These are phyloP conservation scores for Sclerotinia glacialis DNA, from an alignment of 2,329 filamentous ascomycete genomes.

Conservation along the genomic window DNA sequence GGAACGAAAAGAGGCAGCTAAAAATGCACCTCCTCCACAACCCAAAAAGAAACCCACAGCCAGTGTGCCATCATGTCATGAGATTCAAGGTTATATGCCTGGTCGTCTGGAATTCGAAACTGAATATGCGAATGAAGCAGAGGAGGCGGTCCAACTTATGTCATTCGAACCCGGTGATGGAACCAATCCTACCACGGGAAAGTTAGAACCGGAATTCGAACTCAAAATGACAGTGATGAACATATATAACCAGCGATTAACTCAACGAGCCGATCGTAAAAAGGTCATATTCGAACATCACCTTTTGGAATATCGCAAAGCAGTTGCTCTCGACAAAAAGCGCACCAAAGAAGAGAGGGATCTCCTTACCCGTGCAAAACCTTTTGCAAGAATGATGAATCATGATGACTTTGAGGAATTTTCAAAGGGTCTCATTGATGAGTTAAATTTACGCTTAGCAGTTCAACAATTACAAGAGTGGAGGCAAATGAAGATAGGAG, in stretches of 20 bases:
- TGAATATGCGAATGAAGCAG: conserved; percentile 95
- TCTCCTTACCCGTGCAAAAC: conserved; percentile 87
- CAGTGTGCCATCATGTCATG: conserved; percentile 92
- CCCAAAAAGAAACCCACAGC: conserved; percentile 96
- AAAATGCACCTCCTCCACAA: conserved; percentile 76
- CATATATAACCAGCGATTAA: conserved; percentile 91
- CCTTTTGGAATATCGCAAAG: conserved; percentile 89
- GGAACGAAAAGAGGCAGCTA: conserved; percentile 81
- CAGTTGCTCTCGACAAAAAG: conserved; percentile 86
- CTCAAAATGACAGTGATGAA: conserved; percentile 98
- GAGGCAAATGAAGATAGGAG: conserved; percentile 79
- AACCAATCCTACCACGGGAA: conserved; percentile 76
- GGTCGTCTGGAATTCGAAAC: conserved; percentile 96
- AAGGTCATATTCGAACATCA: conserved; percentile 96
- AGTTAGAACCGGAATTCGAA: conserved; percentile 93
- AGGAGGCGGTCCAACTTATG: conserved; percentile 98
- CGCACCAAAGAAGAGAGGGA: conserved; percentile 93
- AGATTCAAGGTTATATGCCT: conserved; percentile 98
- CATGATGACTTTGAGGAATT: conserved; percentile 84
- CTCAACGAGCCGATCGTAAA: conserved; percentile 88
- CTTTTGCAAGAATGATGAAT: conserved; percentile 96
- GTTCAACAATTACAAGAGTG: conserved; percentile 92
- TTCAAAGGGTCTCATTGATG: conserved; percentile 80
- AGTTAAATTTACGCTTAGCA: conserved; percentile 85
- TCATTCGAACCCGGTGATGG: conserved; percentile 96